Evolutionary conservation across 257 asterid genomes (phyloP).

Genomic region (Petunia axillaris): DNA sequence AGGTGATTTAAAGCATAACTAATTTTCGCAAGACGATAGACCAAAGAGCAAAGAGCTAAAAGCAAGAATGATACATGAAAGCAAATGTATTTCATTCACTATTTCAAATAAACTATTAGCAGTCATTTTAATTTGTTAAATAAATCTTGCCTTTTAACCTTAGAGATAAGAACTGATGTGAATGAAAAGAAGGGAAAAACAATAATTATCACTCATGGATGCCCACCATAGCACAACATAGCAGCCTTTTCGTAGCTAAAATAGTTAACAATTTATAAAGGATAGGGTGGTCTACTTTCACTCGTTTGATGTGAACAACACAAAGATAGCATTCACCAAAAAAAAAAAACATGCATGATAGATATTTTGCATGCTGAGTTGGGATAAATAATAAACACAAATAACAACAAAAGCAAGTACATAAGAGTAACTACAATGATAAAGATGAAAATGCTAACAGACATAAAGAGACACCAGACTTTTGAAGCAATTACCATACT

Average conservation of each 20-base stretch:
- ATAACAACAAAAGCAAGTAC: background rate
- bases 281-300: background rate
- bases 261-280: no score
- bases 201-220: background rate
- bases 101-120: background rate
- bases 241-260: background rate
- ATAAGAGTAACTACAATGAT: background rate
- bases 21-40: background rate
- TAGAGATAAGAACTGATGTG: background rate
- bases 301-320: background rate
- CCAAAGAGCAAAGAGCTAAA: background rate
- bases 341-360: background rate
- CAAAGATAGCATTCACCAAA: background rate
- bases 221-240: background rate
- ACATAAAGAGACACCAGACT: background rate
- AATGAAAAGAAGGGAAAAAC: background rate
- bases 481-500: background rate
- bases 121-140: background rate
- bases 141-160: background rate
- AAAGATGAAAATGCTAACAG: background rate
- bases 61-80: background rate
- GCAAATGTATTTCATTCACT: background rate
- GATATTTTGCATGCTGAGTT: background rate
- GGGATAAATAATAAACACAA: background rate
- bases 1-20: background rate